These are phyloP conservation scores for Phytophthora podocarpi DNA, from an alignment of 352 stramenopile genomes.

Conservation along the genomic window DNA sequence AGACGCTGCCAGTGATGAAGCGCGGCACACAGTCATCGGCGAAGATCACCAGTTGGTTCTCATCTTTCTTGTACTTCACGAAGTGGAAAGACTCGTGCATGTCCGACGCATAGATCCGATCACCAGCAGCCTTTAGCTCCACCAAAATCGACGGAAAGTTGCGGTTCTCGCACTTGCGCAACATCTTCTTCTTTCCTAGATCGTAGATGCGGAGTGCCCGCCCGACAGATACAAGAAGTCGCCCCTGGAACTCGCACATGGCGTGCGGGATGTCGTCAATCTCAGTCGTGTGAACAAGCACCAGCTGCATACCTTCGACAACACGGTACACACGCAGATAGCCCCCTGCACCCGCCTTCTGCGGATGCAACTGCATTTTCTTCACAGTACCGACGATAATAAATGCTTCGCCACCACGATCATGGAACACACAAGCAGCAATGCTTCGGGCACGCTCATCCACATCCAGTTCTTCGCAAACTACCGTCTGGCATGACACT, in stretches of 20 bases:
- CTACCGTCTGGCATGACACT: constrained; percentile 83
- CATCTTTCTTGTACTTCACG: constrained; percentile 96
- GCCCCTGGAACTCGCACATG: constrained; percentile 97
- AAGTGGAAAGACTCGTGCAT: constrained; percentile 97
- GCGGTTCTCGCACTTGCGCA: constrained; percentile 98
- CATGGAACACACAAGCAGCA: constrained; percentile 94
- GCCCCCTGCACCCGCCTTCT: constrained; percentile 61
- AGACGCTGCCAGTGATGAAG: constrained; percentile 82
- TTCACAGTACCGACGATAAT: constrained; percentile 97
- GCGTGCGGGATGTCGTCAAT: constrained; percentile 97
- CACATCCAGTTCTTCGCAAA: constrained; percentile 92
- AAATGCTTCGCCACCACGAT: constrained; percentile 96
- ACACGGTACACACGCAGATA: constrained; percentile 95
- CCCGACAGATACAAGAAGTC: constrained; percentile 97
- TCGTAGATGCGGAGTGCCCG: constrained; percentile 97
- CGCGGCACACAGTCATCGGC: constrained; percentile 94
- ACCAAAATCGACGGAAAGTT: constrained; percentile 94
- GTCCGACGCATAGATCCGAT: constrained; percentile 97
- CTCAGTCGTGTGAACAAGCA: constrained; percentile 97
- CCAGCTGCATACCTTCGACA: constrained; percentile 91
- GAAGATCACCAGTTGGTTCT: constrained; percentile 97
- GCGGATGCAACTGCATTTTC: constrained; percentile 94
- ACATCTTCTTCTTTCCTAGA: constrained; percentile 98
- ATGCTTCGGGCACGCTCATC: constrained; percentile 95
- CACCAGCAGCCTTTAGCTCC: constrained; percentile 93